A percentile compares a stretch with the other conserved stretches of the same genome.
phyloP scores from a whole-genome alignment of 805 yeast species.

The Metschnikowia peoriensis region DNA sequence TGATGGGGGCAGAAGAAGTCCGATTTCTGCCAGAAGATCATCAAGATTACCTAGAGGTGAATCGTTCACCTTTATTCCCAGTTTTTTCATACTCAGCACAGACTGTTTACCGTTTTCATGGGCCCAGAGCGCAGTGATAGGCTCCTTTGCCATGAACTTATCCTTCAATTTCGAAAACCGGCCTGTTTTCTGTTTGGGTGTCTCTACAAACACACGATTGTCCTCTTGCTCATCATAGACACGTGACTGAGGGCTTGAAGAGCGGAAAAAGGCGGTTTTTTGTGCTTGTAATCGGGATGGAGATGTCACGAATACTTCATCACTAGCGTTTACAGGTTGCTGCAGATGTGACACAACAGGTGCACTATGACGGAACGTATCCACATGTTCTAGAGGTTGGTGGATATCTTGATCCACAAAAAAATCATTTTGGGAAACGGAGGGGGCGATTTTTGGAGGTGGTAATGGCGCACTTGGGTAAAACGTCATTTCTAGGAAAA shows the following conservation, averaged over 20 bases:
- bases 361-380: constrained; percentile 11
- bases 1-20: background rate
- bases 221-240: background rate
- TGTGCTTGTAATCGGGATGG: background rate
- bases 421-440: constrained; percentile 1
- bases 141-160: constrained; percentile 35
- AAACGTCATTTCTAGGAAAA: constrained; percentile 89
- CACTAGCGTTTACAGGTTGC: background rate
- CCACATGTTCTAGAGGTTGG: constrained; percentile 1
- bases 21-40: constrained; percentile 6
- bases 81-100: background rate
- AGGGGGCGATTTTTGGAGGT: constrained; percentile 34
- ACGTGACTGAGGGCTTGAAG: constrained; percentile 11
- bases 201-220: constrained; percentile 13
- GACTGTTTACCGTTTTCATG: background rate
- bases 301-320: constrained; percentile 15
- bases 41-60: constrained; percentile 9
- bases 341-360: constrained; percentile 7
- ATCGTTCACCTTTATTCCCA: background rate
- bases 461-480: constrained; percentile 57
- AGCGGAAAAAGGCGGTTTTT: constrained; percentile 11
- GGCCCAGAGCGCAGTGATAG: constrained; percentile 28
- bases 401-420: constrained; percentile 13
- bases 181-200: constrained; percentile 22
- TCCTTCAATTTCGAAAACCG: constrained; percentile 32